Percentiles rank a stretch among this genome's conserved stretches.
These are phyloP conservation scores for Begonia loranthoides DNA, from an alignment of 306 rosid genomes.

Conservation along the genomic window DNA sequence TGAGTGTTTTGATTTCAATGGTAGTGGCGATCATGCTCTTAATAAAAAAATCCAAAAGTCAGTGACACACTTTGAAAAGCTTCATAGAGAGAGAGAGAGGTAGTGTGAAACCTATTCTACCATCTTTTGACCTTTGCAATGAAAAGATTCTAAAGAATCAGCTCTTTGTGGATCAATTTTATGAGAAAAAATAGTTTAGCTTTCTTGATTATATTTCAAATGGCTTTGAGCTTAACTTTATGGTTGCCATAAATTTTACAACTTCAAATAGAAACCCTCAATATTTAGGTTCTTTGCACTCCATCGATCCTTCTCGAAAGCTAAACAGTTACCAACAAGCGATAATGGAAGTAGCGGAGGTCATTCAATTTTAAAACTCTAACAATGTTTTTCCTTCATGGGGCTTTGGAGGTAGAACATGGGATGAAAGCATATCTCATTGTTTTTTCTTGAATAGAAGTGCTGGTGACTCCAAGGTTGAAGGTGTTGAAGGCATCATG, in stretches of 20 bases:
- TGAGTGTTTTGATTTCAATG: slow-evolving; percentile 91
- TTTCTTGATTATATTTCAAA: slow-evolving; percentile 78
- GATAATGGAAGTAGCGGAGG: slow-evolving; percentile 71
- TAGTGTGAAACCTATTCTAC: slow-evolving; percentile 26
- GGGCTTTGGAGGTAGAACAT: slow-evolving; percentile 76
- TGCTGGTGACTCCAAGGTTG: slow-evolving; percentile 41
- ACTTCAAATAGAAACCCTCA: slow-evolving; percentile 80
- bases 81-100: slow-evolving; percentile 26
- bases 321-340: slow-evolving; percentile 82
- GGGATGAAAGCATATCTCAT: slow-evolving; percentile 36
- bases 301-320: slow-evolving; percentile 40
- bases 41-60: slow-evolving; percentile 59
- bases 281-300: slow-evolving; percentile 44
- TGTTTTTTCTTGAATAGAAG: slow-evolving; percentile 64
- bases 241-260: slow-evolving; percentile 97
- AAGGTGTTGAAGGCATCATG: slow-evolving; percentile 82
- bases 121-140: slow-evolving; percentile 26
- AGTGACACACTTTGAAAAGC: slow-evolving; percentile 53
- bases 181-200: slow-evolving; percentile 53
- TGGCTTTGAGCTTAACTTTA: slow-evolving; percentile 87
- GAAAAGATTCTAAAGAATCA: slow-evolving; percentile 71
- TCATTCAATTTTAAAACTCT: slow-evolving; percentile 72
- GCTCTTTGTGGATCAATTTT: slow-evolving; percentile 59
- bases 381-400: slow-evolving; percentile 68
- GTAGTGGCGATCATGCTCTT: slow-evolving; percentile 48